Evolutionary conservation across 306 rosid species (phyloP), one percentile per base, ranked within the genome.

Genomic region (Lathyrus tuberosus): DNA sequence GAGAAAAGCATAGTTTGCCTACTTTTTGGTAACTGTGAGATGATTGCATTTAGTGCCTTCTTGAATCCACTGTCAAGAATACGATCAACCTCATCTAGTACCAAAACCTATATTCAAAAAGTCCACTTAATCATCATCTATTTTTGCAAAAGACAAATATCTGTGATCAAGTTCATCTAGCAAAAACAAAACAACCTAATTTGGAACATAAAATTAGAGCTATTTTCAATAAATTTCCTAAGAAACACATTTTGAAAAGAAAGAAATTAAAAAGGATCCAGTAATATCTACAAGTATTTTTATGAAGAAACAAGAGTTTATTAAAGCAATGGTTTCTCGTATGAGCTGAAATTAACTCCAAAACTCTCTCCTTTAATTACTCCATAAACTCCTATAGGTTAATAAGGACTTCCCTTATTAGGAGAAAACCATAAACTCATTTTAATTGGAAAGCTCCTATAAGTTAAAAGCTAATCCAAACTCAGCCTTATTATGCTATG

Each of bases 41-140:
- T 72, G 73, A 94, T 87, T 13, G 95, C 98, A 80, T 94, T 88
- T 58, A 94, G 60, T 10, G 71, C 83, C 81, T 42, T 81, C 89
- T 88, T 87, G 82, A 94, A 94, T 64, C 89, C 90, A 11, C 49
- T 83, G 65, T 90, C 97, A 48, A 94, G 98, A 76, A 91, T 87
- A 38, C 95, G 91, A 81, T 91, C 97, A 38, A 96, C 98, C 89
- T 90, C 96, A 80, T 94, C 98, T 40, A 94, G 89, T 76, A 94
- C 96, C 80, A 94, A 73, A 74, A 91, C 89, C 96, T 93, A 81
- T 80, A 83, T 75, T 79, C 80, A 76, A 72, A 63, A 77, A 83
- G 70, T 46, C 56, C 73, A 80, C 52, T 63, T 79, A 77, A 43
- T 67, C 64, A 83, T 83, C 67, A 86, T 54, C 65, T 13, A 44